phyloP scores from a whole-genome alignment of 331 rosid genomes.

The Quercus lobata region DNA sequence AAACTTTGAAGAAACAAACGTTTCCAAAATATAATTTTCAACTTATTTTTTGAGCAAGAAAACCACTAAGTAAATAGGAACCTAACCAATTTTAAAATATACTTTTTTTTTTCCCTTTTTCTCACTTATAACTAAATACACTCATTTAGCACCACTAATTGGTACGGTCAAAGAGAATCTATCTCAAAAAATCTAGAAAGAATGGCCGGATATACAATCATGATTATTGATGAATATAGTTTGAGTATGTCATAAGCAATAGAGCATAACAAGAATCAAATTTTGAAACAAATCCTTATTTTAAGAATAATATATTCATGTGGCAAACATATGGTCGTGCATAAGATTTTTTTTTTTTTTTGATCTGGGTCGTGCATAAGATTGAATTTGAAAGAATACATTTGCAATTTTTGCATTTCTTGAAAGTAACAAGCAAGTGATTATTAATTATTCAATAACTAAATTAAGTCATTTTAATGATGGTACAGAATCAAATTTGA shows the following conservation, averaged over 20 bases:
- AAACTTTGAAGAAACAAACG: background rate
- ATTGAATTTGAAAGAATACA: background rate
- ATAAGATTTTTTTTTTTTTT: background rate
- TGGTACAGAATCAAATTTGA: background rate
- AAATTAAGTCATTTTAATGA: background rate
- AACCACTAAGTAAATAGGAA: background rate
- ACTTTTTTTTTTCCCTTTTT: background rate
- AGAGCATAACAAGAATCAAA: background rate
- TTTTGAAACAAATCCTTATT: background rate
- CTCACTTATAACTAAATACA: background rate
- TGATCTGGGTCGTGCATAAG: background rate
- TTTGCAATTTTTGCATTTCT: background rate
- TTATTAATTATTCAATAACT: background rate
- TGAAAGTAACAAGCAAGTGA: background rate
- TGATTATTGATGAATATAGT: background rate
- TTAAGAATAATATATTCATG: background rate
- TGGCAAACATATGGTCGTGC: background rate
- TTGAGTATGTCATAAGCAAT: background rate
- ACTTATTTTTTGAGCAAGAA: background rate
- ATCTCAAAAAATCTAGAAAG: background rate
- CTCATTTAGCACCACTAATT: background rate
- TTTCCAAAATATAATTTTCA: background rate
- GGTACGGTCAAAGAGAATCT: background rate
- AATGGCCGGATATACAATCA: background rate
- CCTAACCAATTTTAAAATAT: no score